Base-by-base conservation (phyloP, 768 basidiomycete genomes). In the Russula foetens region DNA sequence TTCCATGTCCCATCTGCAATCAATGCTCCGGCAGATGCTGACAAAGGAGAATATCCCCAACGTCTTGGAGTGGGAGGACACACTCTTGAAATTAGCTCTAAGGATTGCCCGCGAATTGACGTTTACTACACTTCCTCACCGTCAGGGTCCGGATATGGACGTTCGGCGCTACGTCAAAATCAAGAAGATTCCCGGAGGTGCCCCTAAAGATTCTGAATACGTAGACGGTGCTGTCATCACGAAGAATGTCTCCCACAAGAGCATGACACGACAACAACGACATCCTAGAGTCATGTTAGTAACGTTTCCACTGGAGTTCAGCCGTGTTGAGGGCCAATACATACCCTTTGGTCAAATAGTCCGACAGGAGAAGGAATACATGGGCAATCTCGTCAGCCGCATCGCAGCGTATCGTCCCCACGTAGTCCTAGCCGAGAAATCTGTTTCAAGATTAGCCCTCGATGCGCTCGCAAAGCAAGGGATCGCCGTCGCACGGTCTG, bases 151-250 rank as follows among this genome's bases (percentile, higher is more conserved):
- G 67, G 90, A 92, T 64, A 94, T 98, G 85, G 97, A 98, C 71
- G 88, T 97, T 24, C 80, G 96, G 33, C 83, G 87, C 41, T 97
- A 96, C 67, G 93, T 98, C 49, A 98, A 98, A 75, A 95, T 98
- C 73, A 98, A 99, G 77, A 96, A 96, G 74, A 88, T 98, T 17
- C 96, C 97, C 0, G 97, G 97, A 24, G 97, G 97, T 4, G 77
- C 82, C 39, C 94, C 96, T 21, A 81, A 78, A 28, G 92, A 99
- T 71, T 97, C 93, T 5, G 97, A 99, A 75, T 98, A 94, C 70
- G 92, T 99, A 47, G 90, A 93, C 56, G 97, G 97, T 14, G 91
- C 89, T 5, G 93, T 98, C 58, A 97, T 98, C 68, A 95, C 96
- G 19, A 98, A 99, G 79, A 98, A 98, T 67, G 87, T 98, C 9